A percentile compares a stretch with the other conserved stretches of the same genome.
phyloP scores from a whole-genome alignment of 192 early-diverging fungal genomes.

The Coemansia sp. region DNA sequence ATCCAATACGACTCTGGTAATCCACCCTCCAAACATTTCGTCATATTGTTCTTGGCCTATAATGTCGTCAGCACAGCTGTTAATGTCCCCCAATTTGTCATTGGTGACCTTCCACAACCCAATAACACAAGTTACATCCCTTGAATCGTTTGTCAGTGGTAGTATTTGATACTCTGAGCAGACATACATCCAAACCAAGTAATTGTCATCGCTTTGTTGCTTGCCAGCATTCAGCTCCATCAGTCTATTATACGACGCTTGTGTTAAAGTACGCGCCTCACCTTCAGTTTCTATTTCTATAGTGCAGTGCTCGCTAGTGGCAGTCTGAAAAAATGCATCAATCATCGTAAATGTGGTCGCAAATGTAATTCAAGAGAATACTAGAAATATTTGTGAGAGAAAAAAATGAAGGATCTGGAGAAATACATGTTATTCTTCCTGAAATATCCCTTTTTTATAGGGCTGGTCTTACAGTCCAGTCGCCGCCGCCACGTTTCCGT shows the following conservation, averaged over 20 bases:
- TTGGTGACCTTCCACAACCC: not conserved
- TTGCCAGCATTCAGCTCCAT: not conserved
- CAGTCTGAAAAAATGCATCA: not conserved
- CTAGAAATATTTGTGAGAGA: not conserved
- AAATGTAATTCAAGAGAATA: too few species aligned
- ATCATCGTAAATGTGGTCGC: not conserved
- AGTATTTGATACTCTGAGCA: not conserved
- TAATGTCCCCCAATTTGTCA: not conserved
- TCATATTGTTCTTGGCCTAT: not conserved
- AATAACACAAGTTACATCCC: not conserved
- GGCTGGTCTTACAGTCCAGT: not conserved
- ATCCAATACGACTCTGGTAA: not conserved
- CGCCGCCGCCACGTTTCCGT: not conserved
- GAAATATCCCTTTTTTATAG: not conserved
- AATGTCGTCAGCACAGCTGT: not conserved
- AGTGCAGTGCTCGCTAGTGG: not conserved
- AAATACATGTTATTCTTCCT: not conserved
- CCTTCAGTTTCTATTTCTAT: not conserved
- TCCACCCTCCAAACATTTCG: not conserved
- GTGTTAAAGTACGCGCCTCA: not conserved
- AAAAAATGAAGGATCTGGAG: not conserved
- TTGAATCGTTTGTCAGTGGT: not conserved
- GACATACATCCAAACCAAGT: slow-evolving; percentile 5
- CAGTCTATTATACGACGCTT: not conserved
- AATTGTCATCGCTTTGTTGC: not conserved